Conservation (phyloP, 2,329 filamentous ascomycete species). For the Aspergillus glaucus region DNA sequence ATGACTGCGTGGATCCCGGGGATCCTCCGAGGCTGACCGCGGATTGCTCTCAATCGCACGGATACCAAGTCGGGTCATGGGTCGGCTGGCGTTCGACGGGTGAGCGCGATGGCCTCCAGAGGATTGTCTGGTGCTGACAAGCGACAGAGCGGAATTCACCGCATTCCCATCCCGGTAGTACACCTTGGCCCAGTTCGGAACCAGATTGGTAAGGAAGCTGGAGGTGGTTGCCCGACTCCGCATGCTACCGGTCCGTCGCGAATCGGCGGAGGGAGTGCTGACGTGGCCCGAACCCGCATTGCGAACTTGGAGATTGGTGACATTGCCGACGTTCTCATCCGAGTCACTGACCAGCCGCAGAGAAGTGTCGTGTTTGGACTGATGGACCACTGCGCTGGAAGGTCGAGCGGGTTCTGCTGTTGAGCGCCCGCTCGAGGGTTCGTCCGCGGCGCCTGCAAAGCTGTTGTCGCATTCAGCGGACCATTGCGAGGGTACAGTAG, state of each 20-base stretch:
- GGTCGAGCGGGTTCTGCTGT: slow-evolving; percentile 19
- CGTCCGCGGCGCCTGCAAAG: slow-evolving; percentile 15
- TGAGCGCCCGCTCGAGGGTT: slow-evolving; percentile 13
- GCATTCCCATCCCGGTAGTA: slow-evolving; percentile 64
- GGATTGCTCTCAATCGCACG: slow-evolving; percentile 8
- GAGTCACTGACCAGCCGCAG: slow-evolving; percentile 29
- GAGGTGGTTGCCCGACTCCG: slow-evolving; percentile 39
- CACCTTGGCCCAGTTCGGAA: slow-evolving; percentile 49
- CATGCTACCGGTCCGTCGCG: slow-evolving; percentile 31
- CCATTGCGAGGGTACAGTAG: slow-evolving; percentile 40
- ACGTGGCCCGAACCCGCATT: slow-evolving; percentile 25
- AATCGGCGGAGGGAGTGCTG: slow-evolving; percentile 38
- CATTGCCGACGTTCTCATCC: slow-evolving; percentile 31
- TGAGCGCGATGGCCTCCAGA: slow-evolving; percentile 21
- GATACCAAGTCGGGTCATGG: slow-evolving; percentile 19
- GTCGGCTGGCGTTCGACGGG: slow-evolving; percentile 24
- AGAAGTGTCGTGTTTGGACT: slow-evolving; percentile 21
- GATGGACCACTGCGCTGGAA: slow-evolving; percentile 16
- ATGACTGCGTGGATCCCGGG: slow-evolving; percentile 38
- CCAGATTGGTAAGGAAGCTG: slow-evolving; percentile 38
- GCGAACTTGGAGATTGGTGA: slow-evolving; percentile 30
- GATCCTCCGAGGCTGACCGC: slow-evolving; percentile 15
- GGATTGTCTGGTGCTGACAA: slow-evolving; percentile 27
- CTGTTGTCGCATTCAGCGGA: slow-evolving; percentile 29
- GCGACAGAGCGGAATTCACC: slow-evolving; percentile 40